Percentiles rank a stretch among this genome's conserved stretches.
Evolutionary conservation across 176 grass and related monocot species (phyloP).

Genomic region (Microstegium vimineum): DNA sequence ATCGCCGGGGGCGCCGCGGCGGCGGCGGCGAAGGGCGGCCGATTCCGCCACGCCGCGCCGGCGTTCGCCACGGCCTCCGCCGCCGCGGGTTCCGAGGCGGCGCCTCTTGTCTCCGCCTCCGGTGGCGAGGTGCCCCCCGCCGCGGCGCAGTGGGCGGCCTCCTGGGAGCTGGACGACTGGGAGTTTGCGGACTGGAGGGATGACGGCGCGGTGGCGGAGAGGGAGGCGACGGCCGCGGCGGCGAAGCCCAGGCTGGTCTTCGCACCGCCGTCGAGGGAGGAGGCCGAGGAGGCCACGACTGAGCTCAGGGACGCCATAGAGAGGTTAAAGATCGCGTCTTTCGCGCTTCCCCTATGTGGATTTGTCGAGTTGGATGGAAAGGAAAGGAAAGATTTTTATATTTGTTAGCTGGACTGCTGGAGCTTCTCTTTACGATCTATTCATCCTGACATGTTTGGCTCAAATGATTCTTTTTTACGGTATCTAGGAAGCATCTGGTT

Average conservation of each 20-base stretch:
- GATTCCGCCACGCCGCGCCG: conserved; percentile 33
- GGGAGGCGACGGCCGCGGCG: conserved; percentile 13
- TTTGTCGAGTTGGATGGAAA: not conserved
- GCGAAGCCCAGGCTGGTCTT: conserved; percentile 67
- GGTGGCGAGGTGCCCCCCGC: conserved; percentile 26
- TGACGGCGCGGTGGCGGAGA: conserved; percentile 16
- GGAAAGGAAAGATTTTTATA: not conserved
- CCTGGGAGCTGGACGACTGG: conserved; percentile 80
- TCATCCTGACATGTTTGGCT: not conserved
- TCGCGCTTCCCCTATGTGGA: not conserved
- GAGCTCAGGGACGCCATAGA: conserved; percentile 63
- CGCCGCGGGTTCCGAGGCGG: conserved; percentile 8
- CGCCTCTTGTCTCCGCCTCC: conserved; percentile 37
- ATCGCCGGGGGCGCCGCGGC: conserved; percentile 20
- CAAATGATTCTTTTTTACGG: not conserved
- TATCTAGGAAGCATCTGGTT: not conserved
- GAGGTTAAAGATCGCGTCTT: conserved; percentile 37
- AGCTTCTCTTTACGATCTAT: not conserved
- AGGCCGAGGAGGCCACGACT: conserved; percentile 71
- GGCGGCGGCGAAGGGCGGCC: not conserved
- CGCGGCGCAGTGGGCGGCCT: conserved; percentile 39
- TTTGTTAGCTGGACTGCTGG: not conserved
- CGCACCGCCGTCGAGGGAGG: conserved; percentile 58
- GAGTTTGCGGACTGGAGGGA: conserved; percentile 62
- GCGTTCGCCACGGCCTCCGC: conserved; percentile 31